These are phyloP conservation scores for Penicillium malachiteum DNA, from an alignment of 495 filamentous ascomycete genomes.

Conservation along the genomic window DNA sequence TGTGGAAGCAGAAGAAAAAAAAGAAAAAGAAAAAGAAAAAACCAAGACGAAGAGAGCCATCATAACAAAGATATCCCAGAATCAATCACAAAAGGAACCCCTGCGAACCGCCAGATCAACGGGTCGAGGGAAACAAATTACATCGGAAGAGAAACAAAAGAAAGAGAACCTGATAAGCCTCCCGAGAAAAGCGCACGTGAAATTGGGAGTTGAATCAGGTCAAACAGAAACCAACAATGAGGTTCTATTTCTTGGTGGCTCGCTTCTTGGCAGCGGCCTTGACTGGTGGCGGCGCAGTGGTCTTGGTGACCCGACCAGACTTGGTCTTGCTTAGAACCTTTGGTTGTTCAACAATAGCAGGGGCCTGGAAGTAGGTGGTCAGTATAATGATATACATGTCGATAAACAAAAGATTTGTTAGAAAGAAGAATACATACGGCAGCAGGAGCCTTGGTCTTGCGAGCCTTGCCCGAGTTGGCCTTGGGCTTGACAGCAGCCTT, in stretches of 20 bases:
- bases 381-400: background rate
- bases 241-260: constrained; percentile 57
- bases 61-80: constrained; percentile 38
- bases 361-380: constrained; percentile 40
- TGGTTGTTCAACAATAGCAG: constrained; percentile 71
- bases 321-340: constrained; percentile 82
- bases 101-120: constrained; percentile 27
- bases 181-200: constrained; percentile 32
- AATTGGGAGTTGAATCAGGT: constrained; percentile 23
- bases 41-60: constrained; percentile 19
- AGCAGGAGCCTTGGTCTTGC: constrained; percentile 43
- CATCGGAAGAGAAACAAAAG: constrained; percentile 28
- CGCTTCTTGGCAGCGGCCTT: constrained; percentile 62
- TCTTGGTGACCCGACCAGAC: constrained; percentile 86
- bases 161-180: constrained; percentile 14
- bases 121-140: constrained; percentile 30
- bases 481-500: constrained; percentile 48
- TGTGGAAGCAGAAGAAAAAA: constrained; percentile 18
- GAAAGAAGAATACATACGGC: constrained; percentile 34
- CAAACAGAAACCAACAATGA: constrained; percentile 14
- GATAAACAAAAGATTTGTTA: background rate
- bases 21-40: constrained; percentile 11
- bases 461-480: constrained; percentile 56
- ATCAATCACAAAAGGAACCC: constrained; percentile 33
- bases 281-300: constrained; percentile 39